Evolutionary conservation across 176 grass and related monocot genomes (phyloP).

Genomic region (Phragmites australis): DNA sequence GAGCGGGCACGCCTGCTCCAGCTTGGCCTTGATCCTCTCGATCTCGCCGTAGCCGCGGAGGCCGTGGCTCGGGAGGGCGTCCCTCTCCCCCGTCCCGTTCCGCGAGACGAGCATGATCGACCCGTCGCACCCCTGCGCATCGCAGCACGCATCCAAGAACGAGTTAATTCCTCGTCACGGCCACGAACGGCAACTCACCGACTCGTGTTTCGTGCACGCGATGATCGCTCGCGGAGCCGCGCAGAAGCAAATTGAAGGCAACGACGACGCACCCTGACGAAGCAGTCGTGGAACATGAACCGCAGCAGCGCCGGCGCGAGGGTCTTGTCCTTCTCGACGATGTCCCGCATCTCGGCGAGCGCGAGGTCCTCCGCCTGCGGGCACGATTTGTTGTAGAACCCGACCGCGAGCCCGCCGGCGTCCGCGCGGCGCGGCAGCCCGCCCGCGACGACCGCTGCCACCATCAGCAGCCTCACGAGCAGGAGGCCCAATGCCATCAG

Average conservation of each 20-base stretch:
- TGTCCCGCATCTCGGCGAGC: conserved; percentile 44
- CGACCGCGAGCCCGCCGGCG: conserved; percentile 37
- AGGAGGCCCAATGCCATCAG: conserved; percentile 34
- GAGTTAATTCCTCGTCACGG: not conserved
- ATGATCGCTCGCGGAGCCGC: not conserved
- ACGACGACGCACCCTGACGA: conserved; percentile 45
- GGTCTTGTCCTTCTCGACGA: conserved; percentile 30
- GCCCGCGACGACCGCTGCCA: not conserved
- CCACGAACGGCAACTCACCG: not conserved
- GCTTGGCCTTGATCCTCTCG: conserved; percentile 58
- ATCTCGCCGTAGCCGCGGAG: conserved; percentile 53
- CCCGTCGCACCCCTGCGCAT: conserved; percentile 52
- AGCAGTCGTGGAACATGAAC: conserved; percentile 65
- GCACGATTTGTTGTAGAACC: conserved; percentile 54
- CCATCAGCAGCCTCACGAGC: not conserved
- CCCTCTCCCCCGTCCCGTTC: conserved; percentile 28
- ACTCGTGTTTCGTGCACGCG: not conserved
- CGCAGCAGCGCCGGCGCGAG: conserved; percentile 56
- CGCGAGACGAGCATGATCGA: conserved; percentile 54
- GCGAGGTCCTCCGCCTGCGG: conserved; percentile 52
- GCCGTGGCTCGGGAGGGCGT: conserved; percentile 39
- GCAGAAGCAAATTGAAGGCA: not conserved
- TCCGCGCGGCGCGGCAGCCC: not conserved
- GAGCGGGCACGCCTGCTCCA: conserved; percentile 55
- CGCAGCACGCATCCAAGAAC: not conserved